Evolutionary conservation across 331 rosid genomes (phyloP).

Genomic region (Malus hybrid): DNA sequence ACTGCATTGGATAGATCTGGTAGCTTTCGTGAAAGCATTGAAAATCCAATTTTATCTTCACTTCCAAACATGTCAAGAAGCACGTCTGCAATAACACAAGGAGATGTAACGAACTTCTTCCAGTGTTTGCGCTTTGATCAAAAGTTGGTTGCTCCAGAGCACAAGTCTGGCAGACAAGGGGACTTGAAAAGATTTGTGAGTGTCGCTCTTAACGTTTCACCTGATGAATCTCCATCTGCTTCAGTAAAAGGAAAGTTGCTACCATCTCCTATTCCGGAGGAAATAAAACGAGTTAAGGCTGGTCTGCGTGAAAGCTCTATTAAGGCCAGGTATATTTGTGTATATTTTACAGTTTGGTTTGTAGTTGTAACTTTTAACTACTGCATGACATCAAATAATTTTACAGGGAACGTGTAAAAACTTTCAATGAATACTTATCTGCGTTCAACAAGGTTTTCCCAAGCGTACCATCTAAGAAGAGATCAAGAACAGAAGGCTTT

Average conservation of each 20-base stretch:
- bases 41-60: conserved; percentile 68
- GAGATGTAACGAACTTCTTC: conserved; percentile 57
- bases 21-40: conserved; percentile 76
- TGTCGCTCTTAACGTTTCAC: conserved; percentile 60
- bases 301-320: conserved; percentile 42
- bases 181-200: conserved; percentile 59
- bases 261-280: conserved; percentile 61
- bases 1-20: conserved; percentile 69
- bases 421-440: conserved; percentile 61
- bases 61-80: conserved; percentile 82
- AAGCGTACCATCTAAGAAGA: conserved; percentile 68
- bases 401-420: conserved; percentile 71
- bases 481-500: conserved; percentile 77
- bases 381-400: conserved; percentile 28
- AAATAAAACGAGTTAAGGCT: conserved; percentile 53
- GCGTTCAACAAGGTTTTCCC: conserved; percentile 77
- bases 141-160: conserved; percentile 54
- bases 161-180: conserved; percentile 54
- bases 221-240: conserved; percentile 81
- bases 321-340: conserved; percentile 76
- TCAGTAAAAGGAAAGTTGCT: conserved; percentile 65
- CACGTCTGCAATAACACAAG: conserved; percentile 51
- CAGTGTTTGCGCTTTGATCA: conserved; percentile 59
- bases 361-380: conserved; percentile 9
- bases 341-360: conserved; percentile 27